Percentiles rank a stretch among this genome's conserved stretches.
These are phyloP conservation scores for Sporothrix schenckii DNA, from an alignment of 2,329 filamentous ascomycete species.

Conservation along the genomic window DNA sequence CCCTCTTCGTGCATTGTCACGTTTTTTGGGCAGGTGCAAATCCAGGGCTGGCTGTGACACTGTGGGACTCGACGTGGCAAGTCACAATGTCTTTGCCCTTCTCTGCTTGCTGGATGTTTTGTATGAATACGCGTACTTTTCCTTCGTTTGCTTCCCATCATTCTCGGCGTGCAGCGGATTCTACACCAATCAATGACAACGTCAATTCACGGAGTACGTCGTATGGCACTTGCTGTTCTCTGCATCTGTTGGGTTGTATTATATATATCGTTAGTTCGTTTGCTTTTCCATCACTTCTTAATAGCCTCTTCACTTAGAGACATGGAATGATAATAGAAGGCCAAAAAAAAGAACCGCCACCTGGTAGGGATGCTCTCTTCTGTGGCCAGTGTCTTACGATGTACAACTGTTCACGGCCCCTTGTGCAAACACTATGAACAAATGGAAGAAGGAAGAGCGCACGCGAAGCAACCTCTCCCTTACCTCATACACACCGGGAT, in stretches of 20 bases:
- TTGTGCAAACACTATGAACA: background rate
- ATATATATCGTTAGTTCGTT: background rate
- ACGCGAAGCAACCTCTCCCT: background rate
- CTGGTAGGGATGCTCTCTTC: background rate
- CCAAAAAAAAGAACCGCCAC: background rate
- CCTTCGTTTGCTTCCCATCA: background rate
- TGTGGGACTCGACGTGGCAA: slow-evolving; percentile 1
- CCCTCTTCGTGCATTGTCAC: slow-evolving; percentile 15
- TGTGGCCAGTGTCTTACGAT: background rate
- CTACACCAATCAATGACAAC: slow-evolving; percentile 10
- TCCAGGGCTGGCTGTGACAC: too few species aligned
- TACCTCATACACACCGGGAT: slow-evolving; percentile 9
- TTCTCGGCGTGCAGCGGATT: slow-evolving; percentile 11
- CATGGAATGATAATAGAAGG: slow-evolving; percentile 2
- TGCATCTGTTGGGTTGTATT: background rate
- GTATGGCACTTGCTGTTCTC: background rate
- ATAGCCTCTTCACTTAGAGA: background rate
- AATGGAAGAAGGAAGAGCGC: background rate
- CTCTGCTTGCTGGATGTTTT: background rate
- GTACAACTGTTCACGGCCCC: background rate
- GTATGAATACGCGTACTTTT: background rate
- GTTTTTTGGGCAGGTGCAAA: background rate
- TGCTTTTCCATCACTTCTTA: background rate
- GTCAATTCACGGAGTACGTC: background rate
- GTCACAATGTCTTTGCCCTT: slow-evolving; percentile 12